Evolutionary conservation across 1,284 basidiomycete genomes (phyloP), one percentile per base, ranked within the genome.

Genomic region (Cutaneotrichosporon cutaneum): DNA sequence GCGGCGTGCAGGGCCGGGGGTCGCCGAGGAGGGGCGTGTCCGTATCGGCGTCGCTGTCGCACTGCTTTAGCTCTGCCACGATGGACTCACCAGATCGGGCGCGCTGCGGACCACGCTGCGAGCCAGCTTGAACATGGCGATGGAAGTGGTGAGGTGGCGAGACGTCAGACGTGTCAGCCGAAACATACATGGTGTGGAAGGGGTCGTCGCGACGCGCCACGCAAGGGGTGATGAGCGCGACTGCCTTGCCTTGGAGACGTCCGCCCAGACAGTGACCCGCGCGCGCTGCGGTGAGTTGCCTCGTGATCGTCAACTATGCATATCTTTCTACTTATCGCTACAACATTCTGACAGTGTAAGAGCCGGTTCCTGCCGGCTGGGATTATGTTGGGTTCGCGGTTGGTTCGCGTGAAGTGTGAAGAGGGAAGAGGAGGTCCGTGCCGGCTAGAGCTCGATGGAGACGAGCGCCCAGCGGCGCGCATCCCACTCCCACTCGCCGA

Each of bases 401-500:
- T 18, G 47, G 24, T 11, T 3, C 24, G 27, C 24, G 26, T 30
- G 18, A 51, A 18, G 10, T 48, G 48, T 11, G 48, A 51, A 27
- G 26, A n/a, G 48, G 5, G 22, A 18, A 9, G 24, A n/a, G 48
- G 27, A 32, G 26, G 27, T 32, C 48, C 14, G 26, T 27, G 48
- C 26, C 30, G 30, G 9, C 67, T 68, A 78, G 63, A 78, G 59
- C 63, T 80, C 78, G 65, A 80, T 72, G n/a, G 73, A 76, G 13
- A 80, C 76, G 61, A 80, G 62, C 13, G 77, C 77, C 77, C 77
- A 80, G 32, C 70, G 68, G 32, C 58, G 68, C 14, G 66, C 57
- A 62, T 80, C 75, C 75, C 77, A 80, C 30, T 76, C 73, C 68
- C 73, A 78, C 9, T 74, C 76, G 22, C 73, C 74, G 30, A 74